Evolutionary conservation across 495 filamentous ascomycete species (phyloP).

Genomic region (Podospora didyma): DNA sequence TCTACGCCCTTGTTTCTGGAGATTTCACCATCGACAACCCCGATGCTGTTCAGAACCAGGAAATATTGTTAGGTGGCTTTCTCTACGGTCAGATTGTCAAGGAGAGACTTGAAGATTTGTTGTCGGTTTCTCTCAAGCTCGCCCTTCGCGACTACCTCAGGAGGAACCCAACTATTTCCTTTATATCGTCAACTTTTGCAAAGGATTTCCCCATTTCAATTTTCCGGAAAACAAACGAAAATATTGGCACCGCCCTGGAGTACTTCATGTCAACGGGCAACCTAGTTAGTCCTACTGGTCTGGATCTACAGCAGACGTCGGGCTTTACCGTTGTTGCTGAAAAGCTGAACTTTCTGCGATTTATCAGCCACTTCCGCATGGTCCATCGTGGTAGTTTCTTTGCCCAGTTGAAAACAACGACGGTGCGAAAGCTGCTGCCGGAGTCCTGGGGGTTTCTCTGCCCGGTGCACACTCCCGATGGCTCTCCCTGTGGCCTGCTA

Average conservation of each 20-base stretch:
- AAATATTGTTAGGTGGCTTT: constrained; percentile 87
- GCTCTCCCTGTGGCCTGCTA: constrained; percentile 86
- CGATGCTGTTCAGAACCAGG: constrained; percentile 91
- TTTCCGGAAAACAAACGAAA: constrained; percentile 77
- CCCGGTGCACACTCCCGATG: constrained; percentile 96
- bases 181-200: constrained; percentile 65
- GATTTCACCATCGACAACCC: constrained; percentile 93
- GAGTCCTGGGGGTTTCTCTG: constrained; percentile 98
- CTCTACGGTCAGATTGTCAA: constrained; percentile 94
- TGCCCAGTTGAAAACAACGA: constrained; percentile 93
- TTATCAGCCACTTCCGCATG: constrained; percentile 99
- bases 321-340: constrained; percentile 96
- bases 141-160: constrained; percentile 67
- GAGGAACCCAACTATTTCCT: constrained; percentile 56
- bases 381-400: constrained; percentile 99
- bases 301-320: constrained; percentile 90
- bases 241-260: constrained; percentile 78
- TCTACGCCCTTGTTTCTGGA: constrained; percentile 87
- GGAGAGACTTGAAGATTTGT: constrained; percentile 85
- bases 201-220: constrained; percentile 76
- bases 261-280: constrained; percentile 98
- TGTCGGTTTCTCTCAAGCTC: constrained; percentile 58
- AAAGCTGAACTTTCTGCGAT: constrained; percentile 98
- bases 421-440: constrained; percentile 88
- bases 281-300: constrained; percentile 79